A percentile compares a stretch with the other conserved stretches of the same genome.
Conservation (phyloP, 257 asterid genomes). For the Nyctanthes arbortristis region DNA sequence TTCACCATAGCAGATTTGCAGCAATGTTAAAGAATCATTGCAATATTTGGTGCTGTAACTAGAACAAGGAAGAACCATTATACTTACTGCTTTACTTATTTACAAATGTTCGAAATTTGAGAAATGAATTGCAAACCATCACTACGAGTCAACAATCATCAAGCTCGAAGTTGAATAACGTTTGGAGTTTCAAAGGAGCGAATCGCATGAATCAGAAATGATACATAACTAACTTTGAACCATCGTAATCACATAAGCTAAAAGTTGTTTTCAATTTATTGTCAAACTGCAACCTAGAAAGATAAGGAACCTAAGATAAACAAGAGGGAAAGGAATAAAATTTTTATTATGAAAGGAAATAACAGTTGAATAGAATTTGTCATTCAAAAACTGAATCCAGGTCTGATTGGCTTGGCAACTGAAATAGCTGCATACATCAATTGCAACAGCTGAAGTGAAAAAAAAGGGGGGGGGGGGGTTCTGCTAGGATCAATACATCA, state of each 20-base stretch:
- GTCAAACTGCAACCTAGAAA: background rate
- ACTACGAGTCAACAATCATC: background rate
- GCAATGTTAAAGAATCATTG: background rate
- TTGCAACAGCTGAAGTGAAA: background rate
- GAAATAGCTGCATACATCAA: background rate
- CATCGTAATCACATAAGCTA: background rate
- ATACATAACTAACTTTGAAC: background rate
- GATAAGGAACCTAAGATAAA: no score
- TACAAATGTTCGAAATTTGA: background rate
- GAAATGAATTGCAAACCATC: background rate
- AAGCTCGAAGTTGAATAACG: background rate
- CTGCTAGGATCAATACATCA: background rate
- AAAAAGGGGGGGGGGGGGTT: background rate
- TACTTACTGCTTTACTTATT: background rate
- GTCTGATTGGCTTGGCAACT: background rate
- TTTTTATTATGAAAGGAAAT: background rate
- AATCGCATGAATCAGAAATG: background rate
- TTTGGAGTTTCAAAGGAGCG: background rate
- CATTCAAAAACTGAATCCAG: background rate
- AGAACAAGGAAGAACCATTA: background rate
- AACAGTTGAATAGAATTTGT: background rate
- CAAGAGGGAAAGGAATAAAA: background rate
- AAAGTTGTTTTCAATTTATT: background rate
- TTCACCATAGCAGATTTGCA: background rate
- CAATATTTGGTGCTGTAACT: background rate